phyloP scores from a whole-genome alignment of 805 yeast species.

The Lipomyces spencermartinsiae region DNA sequence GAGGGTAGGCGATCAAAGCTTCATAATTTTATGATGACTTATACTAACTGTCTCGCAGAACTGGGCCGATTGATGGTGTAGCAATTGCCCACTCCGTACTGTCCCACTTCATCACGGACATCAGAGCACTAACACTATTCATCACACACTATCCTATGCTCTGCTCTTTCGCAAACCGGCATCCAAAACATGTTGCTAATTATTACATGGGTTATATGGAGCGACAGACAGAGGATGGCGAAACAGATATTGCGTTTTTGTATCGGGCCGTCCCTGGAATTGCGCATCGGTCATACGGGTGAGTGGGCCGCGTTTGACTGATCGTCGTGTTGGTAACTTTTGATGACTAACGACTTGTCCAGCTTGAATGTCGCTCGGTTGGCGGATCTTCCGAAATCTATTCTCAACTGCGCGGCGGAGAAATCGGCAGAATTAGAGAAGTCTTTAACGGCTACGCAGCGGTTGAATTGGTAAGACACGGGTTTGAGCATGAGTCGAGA shows the following conservation, averaged over 20 bases:
- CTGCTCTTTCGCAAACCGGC: constrained; percentile 55
- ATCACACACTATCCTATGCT: constrained; percentile 85
- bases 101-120: constrained; percentile 56
- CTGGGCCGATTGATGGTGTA: constrained; percentile 77
- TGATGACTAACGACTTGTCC: not conserved
- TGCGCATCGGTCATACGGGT: constrained; percentile 74
- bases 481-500: not conserved
- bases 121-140: constrained; percentile 67
- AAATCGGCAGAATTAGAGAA: constrained; percentile 20
- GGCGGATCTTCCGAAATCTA: constrained; percentile 57
- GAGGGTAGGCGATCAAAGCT: constrained; percentile 53
- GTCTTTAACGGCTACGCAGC: not conserved
- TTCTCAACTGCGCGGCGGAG: constrained; percentile 34
- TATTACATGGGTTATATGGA: constrained; percentile 72
- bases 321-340: not conserved
- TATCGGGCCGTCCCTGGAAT: constrained; percentile 58
- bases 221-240: constrained; percentile 42
- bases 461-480: not conserved
- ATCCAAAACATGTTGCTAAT: constrained; percentile 55
- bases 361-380: constrained; percentile 76
- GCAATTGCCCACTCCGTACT: constrained; percentile 80
- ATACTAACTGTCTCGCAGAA: constrained; percentile 35
- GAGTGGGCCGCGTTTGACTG: not conserved
- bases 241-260: constrained; percentile 55
- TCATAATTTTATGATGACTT: not conserved